Evolutionary conservation across 73 alveolate species (phyloP).

Genomic region (Stentor roeselii): DNA sequence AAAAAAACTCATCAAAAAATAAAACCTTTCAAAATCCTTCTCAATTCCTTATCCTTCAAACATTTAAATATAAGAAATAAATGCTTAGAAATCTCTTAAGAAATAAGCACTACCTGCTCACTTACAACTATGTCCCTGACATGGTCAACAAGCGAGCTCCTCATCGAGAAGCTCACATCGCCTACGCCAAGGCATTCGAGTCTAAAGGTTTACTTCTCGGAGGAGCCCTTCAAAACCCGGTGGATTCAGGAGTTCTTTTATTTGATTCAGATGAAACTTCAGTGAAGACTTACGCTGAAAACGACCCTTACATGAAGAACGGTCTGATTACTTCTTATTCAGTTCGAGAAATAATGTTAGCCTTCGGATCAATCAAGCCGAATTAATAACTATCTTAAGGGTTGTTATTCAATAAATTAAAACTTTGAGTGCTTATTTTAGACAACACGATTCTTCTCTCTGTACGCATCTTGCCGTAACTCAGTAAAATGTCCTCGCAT

Average conservation of each 20-base stretch:
- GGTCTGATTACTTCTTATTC: conserved; percentile 23
- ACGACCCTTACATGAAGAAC: conserved; percentile 14
- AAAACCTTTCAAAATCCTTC: too few relatives aligned
- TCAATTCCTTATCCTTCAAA: too few relatives aligned
- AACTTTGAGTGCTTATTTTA: too few relatives aligned
- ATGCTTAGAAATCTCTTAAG: neutral
- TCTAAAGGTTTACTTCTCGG: neutral
- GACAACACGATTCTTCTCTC: too few relatives aligned
- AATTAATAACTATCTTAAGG: too few relatives aligned
- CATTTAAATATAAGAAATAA: too few relatives aligned
- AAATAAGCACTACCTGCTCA: conserved; percentile 10
- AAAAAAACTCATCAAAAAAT: too few relatives aligned
- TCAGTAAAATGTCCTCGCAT: too few relatives aligned
- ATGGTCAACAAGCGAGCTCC: conserved; percentile 29
- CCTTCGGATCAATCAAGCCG: neutral
- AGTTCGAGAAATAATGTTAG: conserved; percentile 10
- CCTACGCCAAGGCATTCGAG: conserved; percentile 10
- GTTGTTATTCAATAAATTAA: too few relatives aligned
- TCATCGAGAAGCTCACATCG: conserved; percentile 19
- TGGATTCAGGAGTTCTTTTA: conserved; percentile 22
- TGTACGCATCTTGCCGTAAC: too few relatives aligned
- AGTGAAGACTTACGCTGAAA: neutral
- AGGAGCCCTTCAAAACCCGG: conserved; percentile 30
- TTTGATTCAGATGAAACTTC: conserved; percentile 9
- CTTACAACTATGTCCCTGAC: conserved; percentile 18